Conservation (phyloP, 805 yeast genomes). For the Candida krabiensis region DNA sequence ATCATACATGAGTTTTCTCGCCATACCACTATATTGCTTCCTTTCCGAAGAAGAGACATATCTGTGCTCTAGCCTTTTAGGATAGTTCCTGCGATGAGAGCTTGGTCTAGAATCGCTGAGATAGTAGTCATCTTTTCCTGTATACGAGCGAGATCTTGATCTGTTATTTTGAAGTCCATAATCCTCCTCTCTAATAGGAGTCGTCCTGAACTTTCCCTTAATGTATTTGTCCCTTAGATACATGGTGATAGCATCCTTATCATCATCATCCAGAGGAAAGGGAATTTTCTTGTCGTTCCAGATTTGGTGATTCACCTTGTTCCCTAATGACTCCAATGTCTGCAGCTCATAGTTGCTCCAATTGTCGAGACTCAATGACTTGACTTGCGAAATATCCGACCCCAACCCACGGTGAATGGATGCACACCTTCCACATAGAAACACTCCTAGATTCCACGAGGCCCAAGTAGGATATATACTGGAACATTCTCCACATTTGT, state of each 20-base stretch:
- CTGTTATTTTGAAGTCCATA: conserved; percentile 30
- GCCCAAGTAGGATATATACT: conserved; percentile 62
- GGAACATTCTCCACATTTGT: conserved; percentile 80
- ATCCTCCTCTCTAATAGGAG: conserved; percentile 35
- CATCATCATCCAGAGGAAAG: conserved; percentile 77
- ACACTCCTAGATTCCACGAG: conserved; percentile 56
- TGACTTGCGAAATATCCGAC: conserved; percentile 59
- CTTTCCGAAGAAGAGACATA: conserved; percentile 55
- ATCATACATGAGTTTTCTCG: conserved; percentile 45
- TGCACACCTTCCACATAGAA: conserved; percentile 85
- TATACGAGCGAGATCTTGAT: conserved; percentile 8
- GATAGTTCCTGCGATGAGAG: conserved; percentile 6
- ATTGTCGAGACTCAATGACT: conserved; percentile 68
- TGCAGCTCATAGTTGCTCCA: conserved; percentile 65
- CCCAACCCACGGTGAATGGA: conserved; percentile 71
- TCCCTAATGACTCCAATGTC: conserved; percentile 48
- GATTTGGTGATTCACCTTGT: conserved; percentile 52
- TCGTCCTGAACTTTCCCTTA: conserved; percentile 55
- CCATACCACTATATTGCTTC: conserved; percentile 49
- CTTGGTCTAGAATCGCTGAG: too few relatives aligned
- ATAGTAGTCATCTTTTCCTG: conserved; percentile 1
- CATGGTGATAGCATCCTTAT: conserved; percentile 52
- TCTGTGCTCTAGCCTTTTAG: conserved; percentile 43
- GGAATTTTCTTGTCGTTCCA: conserved; percentile 74
- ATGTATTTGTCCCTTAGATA: conserved; percentile 70